Base-by-base conservation (phyloP, 2,329 filamentous ascomycete species). In the Tolypocladium album region DNA sequence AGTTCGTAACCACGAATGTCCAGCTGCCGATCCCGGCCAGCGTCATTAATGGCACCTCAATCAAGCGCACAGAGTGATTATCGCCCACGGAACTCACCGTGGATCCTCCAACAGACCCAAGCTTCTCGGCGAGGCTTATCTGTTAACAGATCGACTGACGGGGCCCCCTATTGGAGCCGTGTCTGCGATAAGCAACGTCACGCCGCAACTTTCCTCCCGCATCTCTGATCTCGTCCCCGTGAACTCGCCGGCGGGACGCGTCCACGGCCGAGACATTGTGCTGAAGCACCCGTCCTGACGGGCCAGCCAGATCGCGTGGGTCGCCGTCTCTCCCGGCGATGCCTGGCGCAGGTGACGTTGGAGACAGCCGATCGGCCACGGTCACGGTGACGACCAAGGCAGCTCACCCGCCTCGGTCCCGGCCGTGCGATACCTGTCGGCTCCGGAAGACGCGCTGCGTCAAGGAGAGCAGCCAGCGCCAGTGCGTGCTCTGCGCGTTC, bases 371-470 rank as follows among this genome's bases (percentile, higher is more conserved):
- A 11, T 34, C 50, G 50, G 50, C 50, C 50, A 53, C 50, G 31
- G 31, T n/a, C 27, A n/a, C 50, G 50, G 31, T 34, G 31, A 38
- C 56, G 7, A 11, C 56, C n/a, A 50, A 45, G 56, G 20, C 27
- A 24, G n/a, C 56, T 34, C 56, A 50, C 56, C 20, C 56, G 40
- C 42, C 40, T n/a, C 27, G 45, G 17, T 22, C 67, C 13, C 76
- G 81, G 9, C 81, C 82, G n/a, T 84, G 82, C 71, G 85, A 88
- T 75, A 84, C 83, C 59, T 88, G 85, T 70, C 79, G 85, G 61
- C 78, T 82, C 67, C 80, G 85, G 64, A 88, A 88, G 74, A 83
- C 81, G 64, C 82, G 84, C 66, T 88, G 85, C 69, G 85, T 87
- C 56, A 81, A 85, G 66, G 80, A 86, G 68, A 81, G 85, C 58